phyloP scores from a whole-genome alignment of 2,329 filamentous ascomycete genomes.

The Ophiocordyceps camponoti-leonardi region DNA sequence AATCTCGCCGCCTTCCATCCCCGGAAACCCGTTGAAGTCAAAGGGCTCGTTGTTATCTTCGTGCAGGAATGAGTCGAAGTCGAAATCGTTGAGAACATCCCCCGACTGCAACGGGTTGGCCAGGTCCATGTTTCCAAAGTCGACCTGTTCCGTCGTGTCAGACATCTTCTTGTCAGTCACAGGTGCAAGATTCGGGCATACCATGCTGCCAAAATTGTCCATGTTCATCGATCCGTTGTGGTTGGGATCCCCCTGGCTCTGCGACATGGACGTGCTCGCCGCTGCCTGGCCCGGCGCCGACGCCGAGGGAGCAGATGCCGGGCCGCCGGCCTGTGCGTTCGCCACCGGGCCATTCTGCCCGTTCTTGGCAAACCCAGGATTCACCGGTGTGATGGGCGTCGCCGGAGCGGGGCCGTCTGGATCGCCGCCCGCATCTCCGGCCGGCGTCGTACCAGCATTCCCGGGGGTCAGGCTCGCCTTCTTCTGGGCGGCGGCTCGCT shows the following conservation, averaged over 20 bases:
- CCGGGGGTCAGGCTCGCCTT: slow-evolving; percentile 40
- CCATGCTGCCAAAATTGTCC: slow-evolving; percentile 25
- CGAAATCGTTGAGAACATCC: slow-evolving; percentile 49
- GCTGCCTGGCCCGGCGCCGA: slow-evolving; percentile 18
- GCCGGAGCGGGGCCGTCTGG: slow-evolving; percentile 42
- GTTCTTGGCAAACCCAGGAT: slow-evolving; percentile 26
- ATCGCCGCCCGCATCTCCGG: slow-evolving; percentile 36
- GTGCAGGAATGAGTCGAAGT: slow-evolving; percentile 51
- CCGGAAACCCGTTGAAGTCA: slow-evolving; percentile 34
- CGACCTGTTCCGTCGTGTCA: slow-evolving; percentile 13
- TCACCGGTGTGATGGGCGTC: slow-evolving; percentile 46
- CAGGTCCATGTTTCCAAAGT: slow-evolving; percentile 34
- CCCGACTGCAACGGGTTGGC: slow-evolving; percentile 33
- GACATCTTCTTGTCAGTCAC: background rate
- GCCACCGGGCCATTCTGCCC: slow-evolving; percentile 10
- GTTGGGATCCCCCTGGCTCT: slow-evolving; percentile 27
- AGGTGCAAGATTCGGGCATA: slow-evolving; percentile 12
- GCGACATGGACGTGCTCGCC: slow-evolving; percentile 21
- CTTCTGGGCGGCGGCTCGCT: slow-evolving; percentile 40
- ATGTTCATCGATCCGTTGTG: slow-evolving; percentile 28
- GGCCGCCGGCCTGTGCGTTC: slow-evolving; percentile 11
- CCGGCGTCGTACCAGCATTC: slow-evolving; percentile 32
- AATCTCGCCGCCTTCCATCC: slow-evolving; percentile 41
- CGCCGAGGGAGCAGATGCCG: slow-evolving; percentile 13
- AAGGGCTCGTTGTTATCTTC: slow-evolving; percentile 32